Evolutionary conservation across 129 eudicot genomes (phyloP).

Genomic region (Helianthus tuberosus): DNA sequence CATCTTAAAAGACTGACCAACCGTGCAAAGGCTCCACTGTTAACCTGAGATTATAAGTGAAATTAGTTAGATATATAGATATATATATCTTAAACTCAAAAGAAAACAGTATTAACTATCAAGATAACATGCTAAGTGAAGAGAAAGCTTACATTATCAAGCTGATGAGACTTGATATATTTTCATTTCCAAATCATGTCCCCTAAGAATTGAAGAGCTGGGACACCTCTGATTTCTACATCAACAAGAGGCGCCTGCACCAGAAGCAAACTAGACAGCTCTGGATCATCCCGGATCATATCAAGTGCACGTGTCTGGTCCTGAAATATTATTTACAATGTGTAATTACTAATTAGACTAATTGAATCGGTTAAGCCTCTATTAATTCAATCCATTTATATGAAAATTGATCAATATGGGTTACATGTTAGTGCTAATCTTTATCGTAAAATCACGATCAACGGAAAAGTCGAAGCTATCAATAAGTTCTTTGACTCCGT

Average conservation of each 20-base stretch:
- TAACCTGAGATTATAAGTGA: slow-evolving; percentile 22
- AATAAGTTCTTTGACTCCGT: not conserved
- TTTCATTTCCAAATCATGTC: slow-evolving; percentile 85
- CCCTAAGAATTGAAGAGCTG: slow-evolving; percentile 95
- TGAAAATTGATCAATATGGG: not conserved
- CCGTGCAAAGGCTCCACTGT: not conserved
- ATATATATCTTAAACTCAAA: not conserved
- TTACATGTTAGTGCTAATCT: not conserved
- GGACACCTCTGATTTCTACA: slow-evolving; percentile 96
- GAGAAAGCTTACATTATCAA: slow-evolving; percentile 16
- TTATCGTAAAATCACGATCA: too few relatives aligned
- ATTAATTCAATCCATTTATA: not conserved
- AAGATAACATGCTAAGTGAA: not conserved
- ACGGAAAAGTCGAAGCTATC: not conserved
- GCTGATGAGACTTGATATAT: not conserved
- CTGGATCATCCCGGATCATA: slow-evolving; percentile 62
- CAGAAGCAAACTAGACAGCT: slow-evolving; percentile 67
- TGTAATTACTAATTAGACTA: not conserved
- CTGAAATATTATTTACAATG: slow-evolving; percentile 37
- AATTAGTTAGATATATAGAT: not conserved
- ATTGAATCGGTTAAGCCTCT: too few relatives aligned
- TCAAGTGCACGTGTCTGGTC: slow-evolving; percentile 89
- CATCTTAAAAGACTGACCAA: slow-evolving; percentile 14
- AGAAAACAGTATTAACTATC: not conserved
- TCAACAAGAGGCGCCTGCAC: slow-evolving; percentile 94